Percentiles rank a stretch among this genome's conserved stretches.
These are phyloP conservation scores for Fonsecaea multimorphosa DNA, from an alignment of 2,329 filamentous ascomycete species.

Conservation along the genomic window DNA sequence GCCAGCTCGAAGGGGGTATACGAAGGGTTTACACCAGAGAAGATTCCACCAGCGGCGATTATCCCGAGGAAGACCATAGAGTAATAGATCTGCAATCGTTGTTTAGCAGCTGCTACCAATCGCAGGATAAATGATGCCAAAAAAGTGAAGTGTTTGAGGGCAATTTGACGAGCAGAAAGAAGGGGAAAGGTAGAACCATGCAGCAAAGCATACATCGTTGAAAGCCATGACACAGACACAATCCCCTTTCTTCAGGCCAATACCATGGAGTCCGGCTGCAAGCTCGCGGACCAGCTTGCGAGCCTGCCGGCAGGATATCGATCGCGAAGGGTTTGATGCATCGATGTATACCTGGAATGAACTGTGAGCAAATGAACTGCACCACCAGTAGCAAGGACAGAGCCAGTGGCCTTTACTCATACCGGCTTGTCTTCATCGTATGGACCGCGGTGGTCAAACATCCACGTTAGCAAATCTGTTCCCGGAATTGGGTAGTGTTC, in stretches of 20 bases:
- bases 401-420: not conserved
- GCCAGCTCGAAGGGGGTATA: conserved; percentile 56
- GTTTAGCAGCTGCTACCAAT: not conserved
- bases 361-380: not conserved
- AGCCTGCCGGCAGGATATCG: conserved; percentile 18
- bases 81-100: conserved; percentile 42
- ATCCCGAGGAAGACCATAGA: conserved; percentile 48
- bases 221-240: conserved; percentile 63
- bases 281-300: conserved; percentile 53
- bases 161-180: not conserved
- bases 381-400: not conserved
- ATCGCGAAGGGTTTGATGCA: conserved; percentile 51
- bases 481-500: conserved; percentile 45
- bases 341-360: conserved; percentile 52
- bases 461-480: conserved; percentile 61
- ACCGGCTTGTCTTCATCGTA: conserved; percentile 57
- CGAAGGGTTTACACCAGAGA: conserved; percentile 58
- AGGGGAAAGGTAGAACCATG: not conserved
- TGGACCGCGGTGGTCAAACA: conserved; percentile 54
- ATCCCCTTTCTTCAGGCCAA: conserved; percentile 51
- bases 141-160: no score
- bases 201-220: conserved; percentile 49
- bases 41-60: conserved; percentile 56
- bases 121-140: no score
- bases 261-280: conserved; percentile 55